Conservation (phyloP, 441 rosid species). For the Gossypium schwendimanii region DNA sequence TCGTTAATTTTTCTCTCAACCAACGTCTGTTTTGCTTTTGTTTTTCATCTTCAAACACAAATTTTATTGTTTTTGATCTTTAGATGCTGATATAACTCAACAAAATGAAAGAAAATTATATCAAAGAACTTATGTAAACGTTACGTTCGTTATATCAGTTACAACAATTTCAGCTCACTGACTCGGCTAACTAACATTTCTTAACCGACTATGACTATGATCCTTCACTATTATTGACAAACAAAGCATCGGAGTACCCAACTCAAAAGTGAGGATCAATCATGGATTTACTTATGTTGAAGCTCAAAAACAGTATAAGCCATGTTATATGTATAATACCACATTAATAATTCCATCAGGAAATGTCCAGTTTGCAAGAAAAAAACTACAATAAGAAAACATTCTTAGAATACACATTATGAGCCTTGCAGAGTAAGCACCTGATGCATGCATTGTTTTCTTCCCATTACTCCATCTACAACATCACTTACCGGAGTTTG, state of each 20-base stretch:
- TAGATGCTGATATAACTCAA: too few relatives aligned
- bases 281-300: neutral
- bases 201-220: too few relatives aligned
- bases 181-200: too few relatives aligned
- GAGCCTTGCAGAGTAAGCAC: conserved; percentile 14
- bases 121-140: too few relatives aligned
- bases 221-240: neutral
- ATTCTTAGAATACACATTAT: conserved; percentile 6
- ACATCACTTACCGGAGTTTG: neutral
- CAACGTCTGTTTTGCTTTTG: too few relatives aligned
- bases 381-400: neutral
- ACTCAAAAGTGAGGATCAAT: neutral
- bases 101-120: too few relatives aligned
- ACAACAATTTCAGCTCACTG: too few relatives aligned
- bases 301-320: neutral
- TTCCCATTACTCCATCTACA: conserved; percentile 3
- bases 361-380: neutral
- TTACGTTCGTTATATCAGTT: too few relatives aligned
- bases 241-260: neutral
- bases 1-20: too few relatives aligned
- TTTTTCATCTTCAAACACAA: too few relatives aligned
- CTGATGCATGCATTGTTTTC: conserved; percentile 4
- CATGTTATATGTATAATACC: neutral
- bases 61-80: too few relatives aligned
- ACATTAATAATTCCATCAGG: conserved; percentile 1